A percentile compares a stretch with the other conserved stretches of the same genome.
Evolutionary conservation across 257 asterid species (phyloP).

Genomic region (Oldenlandia corymbosa): DNA sequence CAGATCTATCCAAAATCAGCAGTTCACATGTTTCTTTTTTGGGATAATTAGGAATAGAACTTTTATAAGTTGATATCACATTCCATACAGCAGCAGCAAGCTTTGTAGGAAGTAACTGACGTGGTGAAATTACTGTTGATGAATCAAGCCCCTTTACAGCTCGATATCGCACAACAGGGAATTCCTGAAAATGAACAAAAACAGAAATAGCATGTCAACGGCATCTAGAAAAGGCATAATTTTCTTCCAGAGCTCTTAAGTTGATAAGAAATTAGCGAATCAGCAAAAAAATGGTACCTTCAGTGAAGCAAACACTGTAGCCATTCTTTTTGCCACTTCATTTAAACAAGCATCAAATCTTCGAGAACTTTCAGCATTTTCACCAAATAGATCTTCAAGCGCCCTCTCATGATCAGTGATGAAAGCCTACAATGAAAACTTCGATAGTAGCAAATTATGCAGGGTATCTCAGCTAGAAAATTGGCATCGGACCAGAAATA

Average conservation of each 20-base stretch:
- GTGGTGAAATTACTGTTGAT: conserved; percentile 26
- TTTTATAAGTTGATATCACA: conserved; percentile 47
- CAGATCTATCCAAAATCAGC: conserved; percentile 85
- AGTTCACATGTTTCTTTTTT: conserved; percentile 84
- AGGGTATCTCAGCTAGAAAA: neutral
- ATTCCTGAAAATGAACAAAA: conserved; percentile 43
- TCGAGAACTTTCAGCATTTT: conserved; percentile 52
- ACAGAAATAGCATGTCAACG: neutral
- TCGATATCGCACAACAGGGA: conserved; percentile 74
- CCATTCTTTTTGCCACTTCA: conserved; percentile 71
- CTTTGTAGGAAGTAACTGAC: conserved; percentile 66
- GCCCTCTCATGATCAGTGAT: conserved; percentile 92
- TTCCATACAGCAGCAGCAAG: conserved; percentile 84
- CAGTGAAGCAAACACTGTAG: conserved; percentile 94
- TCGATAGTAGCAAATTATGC: conserved; percentile 3
- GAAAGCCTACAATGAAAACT: conserved; percentile 54
- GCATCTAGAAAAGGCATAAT: neutral
- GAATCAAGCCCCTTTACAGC: conserved; percentile 51
- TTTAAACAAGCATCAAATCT: conserved; percentile 57
- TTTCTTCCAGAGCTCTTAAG: neutral
- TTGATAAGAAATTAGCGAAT: conserved; percentile 3
- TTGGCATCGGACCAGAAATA: neutral
- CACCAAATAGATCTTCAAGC: conserved; percentile 79
- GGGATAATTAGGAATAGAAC: conserved; percentile 79
- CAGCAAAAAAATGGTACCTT: conserved; percentile 46